Evolutionary conservation across 805 yeast species (phyloP).

Genomic region (Schwanniomyces pseudopolymorphus): DNA sequence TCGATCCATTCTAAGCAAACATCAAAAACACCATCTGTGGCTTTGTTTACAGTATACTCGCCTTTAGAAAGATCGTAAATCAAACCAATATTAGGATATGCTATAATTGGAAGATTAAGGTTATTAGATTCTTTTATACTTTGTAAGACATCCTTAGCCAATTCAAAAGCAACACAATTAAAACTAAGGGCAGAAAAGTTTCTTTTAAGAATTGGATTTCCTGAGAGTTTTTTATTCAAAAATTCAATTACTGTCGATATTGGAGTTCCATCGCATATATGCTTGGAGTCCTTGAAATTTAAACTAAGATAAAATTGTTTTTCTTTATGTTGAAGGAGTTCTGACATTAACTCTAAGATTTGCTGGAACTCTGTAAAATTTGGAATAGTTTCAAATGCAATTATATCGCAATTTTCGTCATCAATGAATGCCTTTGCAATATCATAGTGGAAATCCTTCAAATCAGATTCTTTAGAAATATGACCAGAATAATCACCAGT

Average conservation of each 20-base stretch:
- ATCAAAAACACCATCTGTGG: background rate
- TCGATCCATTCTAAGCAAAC: constrained; percentile 33
- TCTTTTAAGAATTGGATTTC: constrained; percentile 4
- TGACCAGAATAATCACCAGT: constrained; percentile 58
- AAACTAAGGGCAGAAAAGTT: constrained; percentile 57
- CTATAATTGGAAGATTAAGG: constrained; percentile 40
- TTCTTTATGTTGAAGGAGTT: constrained; percentile 6
- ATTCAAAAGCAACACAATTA: constrained; percentile 59
- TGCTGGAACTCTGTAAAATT: constrained; percentile 54
- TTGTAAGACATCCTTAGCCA: constrained; percentile 40
- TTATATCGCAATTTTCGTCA: constrained; percentile 48
- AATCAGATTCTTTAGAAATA: constrained; percentile 26
- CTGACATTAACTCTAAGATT: constrained; percentile 38
- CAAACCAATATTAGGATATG: constrained; percentile 80
- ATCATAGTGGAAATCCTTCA: constrained; percentile 52
- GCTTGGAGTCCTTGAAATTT: constrained; percentile 21
- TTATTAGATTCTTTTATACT: constrained; percentile 22
- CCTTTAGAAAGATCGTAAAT: constrained; percentile 39
- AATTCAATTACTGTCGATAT: constrained; percentile 19
- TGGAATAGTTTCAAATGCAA: constrained; percentile 77
- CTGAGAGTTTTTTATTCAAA: constrained; percentile 9
- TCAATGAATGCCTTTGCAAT: constrained; percentile 35
- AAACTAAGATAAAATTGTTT: constrained; percentile 50
- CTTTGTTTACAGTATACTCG: background rate
- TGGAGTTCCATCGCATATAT: constrained; percentile 33